Conservation (phyloP, 2,329 filamentous ascomycete species). For the Coniella vitis region DNA sequence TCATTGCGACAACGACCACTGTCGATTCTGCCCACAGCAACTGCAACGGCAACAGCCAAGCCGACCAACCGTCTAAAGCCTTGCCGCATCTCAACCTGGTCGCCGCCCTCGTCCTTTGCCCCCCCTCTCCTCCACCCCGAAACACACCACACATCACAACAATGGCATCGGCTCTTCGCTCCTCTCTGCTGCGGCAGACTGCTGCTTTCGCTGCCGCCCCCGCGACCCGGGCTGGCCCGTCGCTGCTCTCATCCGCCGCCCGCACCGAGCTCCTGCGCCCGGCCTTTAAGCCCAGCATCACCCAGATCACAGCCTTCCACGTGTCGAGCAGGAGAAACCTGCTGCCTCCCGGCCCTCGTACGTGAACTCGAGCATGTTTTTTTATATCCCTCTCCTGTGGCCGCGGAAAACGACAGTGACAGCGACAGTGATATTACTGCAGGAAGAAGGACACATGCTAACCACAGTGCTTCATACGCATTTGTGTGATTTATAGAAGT, state of each 20-base stretch:
- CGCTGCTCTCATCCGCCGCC: slow-evolving; percentile 17
- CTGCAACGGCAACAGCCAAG: background rate
- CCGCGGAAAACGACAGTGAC: background rate
- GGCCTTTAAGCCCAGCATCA: slow-evolving; percentile 26
- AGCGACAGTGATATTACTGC: no score
- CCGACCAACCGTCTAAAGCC: background rate
- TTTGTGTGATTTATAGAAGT: slow-evolving; percentile 46
- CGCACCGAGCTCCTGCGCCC: slow-evolving; percentile 18
- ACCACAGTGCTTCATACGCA: no score
- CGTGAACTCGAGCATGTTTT: slow-evolving; percentile 30
- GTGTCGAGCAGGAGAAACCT: slow-evolving; percentile 68
- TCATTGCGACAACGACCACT: slow-evolving; percentile 1
- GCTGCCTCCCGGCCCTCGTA: slow-evolving; percentile 80
- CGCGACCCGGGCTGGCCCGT: slow-evolving; percentile 14
- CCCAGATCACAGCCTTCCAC: slow-evolving; percentile 75
- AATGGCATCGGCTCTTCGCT: slow-evolving; percentile 53
- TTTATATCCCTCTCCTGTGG: slow-evolving; percentile 1
- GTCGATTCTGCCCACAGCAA: background rate
- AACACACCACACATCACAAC: slow-evolving; percentile 22
- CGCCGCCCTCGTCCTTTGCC: slow-evolving; percentile 9
- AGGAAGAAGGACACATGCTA: no score
- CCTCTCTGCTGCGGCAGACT: slow-evolving; percentile 49
- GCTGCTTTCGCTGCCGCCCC: slow-evolving; percentile 30
- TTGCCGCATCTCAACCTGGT: no score
- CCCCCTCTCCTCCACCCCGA: no score